These are phyloP conservation scores for Trichoderma sp. DNA, from an alignment of 2,329 filamentous ascomycete genomes.

Conservation along the genomic window DNA sequence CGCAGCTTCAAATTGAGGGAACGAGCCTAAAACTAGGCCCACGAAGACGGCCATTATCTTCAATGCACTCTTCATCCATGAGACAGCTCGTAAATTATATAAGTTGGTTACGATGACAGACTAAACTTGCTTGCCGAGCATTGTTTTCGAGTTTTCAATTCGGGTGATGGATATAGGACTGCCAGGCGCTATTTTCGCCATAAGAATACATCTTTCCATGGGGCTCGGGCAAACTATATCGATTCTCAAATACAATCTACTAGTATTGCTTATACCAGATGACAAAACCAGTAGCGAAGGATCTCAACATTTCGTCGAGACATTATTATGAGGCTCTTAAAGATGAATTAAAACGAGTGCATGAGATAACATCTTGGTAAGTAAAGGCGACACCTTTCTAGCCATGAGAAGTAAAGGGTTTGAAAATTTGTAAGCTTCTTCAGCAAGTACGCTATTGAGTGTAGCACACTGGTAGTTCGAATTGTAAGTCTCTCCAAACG, in stretches of 20 bases:
- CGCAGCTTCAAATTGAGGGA: too few species aligned
- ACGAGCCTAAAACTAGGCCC: too few species aligned
- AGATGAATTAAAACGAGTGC: not conserved
- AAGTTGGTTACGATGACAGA: too few species aligned
- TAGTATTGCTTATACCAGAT: slow-evolving; percentile 12
- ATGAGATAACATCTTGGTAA: slow-evolving; percentile 4
- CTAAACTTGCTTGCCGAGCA: not conserved
- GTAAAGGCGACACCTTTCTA: not conserved
- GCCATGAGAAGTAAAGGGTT: not conserved
- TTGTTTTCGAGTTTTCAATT: not conserved
- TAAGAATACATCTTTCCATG: not conserved
- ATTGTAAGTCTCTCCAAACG: not conserved
- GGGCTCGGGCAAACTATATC: slow-evolving; percentile 4
- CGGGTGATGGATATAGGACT: slow-evolving; percentile 17
- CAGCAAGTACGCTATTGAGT: not conserved
- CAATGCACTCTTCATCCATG: too few species aligned
- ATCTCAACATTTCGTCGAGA: not conserved
- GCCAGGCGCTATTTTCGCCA: not conserved
- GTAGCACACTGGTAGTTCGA: too few species aligned
- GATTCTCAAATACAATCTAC: not conserved
- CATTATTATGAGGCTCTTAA: not conserved
- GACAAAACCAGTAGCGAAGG: not conserved
- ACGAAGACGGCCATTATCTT: too few species aligned
- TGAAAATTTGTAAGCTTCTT: not conserved
- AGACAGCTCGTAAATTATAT: too few species aligned